Conservation (phyloP, 2,329 filamentous ascomycete species). For the Cadophora luteo-olivacea region DNA sequence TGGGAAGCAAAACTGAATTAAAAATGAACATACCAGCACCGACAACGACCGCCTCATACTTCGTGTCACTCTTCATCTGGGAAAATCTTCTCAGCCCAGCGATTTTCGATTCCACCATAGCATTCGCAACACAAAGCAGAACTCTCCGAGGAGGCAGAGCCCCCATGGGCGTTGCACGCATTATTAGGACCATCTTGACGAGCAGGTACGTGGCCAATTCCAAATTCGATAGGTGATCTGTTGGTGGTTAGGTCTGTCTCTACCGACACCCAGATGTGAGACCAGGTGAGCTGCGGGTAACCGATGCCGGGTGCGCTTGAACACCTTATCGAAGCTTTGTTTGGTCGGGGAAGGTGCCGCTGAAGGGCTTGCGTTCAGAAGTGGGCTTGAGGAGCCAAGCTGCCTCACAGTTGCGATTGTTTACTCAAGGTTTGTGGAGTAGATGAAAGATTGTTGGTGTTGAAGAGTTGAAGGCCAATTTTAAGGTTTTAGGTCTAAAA, state of each 20-base stretch:
- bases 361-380: not conserved
- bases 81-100: constrained; percentile 16
- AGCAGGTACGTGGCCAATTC: not conserved
- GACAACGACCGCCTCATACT: constrained; percentile 61
- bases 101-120: not conserved
- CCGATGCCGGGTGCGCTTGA: constrained; percentile 4
- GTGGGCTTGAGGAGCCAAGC: not conserved
- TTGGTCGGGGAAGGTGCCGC: not conserved
- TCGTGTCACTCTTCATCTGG: constrained; percentile 22
- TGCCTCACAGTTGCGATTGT: not conserved
- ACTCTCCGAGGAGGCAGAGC: constrained; percentile 4
- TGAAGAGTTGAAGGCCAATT: not conserved
- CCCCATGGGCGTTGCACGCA: constrained; percentile 17
- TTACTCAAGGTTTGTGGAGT: not conserved
- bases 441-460: not conserved
- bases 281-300: constrained; percentile 4
- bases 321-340: not conserved
- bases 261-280: not conserved
- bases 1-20: not conserved
- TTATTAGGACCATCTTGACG: constrained; percentile 16
- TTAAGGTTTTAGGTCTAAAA: constrained; percentile 13
- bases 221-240: not conserved
- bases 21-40: constrained; percentile 48
- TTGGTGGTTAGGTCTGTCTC: not conserved
- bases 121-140: constrained; percentile 8